Base-by-base conservation (phyloP, 2,329 filamentous ascomycete species). In the Paraphaeosphaeria minitans region DNA sequence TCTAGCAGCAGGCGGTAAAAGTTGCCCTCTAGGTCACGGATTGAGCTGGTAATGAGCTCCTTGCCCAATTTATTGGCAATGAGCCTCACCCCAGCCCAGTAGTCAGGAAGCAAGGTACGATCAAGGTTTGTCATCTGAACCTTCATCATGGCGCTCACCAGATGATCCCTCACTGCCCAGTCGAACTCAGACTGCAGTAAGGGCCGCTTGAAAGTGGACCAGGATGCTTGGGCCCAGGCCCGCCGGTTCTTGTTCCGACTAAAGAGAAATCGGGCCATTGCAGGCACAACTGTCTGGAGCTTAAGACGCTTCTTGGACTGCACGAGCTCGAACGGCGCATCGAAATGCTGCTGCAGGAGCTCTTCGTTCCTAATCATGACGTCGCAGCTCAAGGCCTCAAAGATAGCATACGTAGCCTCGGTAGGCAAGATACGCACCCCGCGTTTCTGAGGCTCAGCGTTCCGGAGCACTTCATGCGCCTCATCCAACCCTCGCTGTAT, bases 381-480 rank as follows among this genome's bases (percentile, higher is more conserved):
- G 65, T 93, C 87, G 75, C 90, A 96, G 74, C 93, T 96, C 53
- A 98, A 80, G 0, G 90, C 89, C 75, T 98, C 94, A 68, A 96
- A 97, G 31, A 98, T 85, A 12, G 92, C 89, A 58, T 95, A 85
- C 52, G 96, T 85, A 7, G 91, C 87, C 29, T 85, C 80, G 1
- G 84, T 79, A 29, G 85, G 82, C 27, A 87, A 74, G 27, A 81
- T 75, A 53, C 76, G 75, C 37, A 86, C 79, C 22, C 78, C 80
- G 41, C 86, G 81, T 57, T 82, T 70, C 45, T 83, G 78, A 3
- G 81, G 79, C 2, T 85, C 80, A 8, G 83, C 74, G 13, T 76
- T 75, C 58, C 72, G 65, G 39, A 83, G 71, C 53, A 78, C 71
- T 52, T 71, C 64, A 9, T 73, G 75, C 22, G 81, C 79, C 46